These are phyloP conservation scores for Oidiodendron maius DNA, from an alignment of 495 filamentous ascomycete species.

Conservation along the genomic window DNA sequence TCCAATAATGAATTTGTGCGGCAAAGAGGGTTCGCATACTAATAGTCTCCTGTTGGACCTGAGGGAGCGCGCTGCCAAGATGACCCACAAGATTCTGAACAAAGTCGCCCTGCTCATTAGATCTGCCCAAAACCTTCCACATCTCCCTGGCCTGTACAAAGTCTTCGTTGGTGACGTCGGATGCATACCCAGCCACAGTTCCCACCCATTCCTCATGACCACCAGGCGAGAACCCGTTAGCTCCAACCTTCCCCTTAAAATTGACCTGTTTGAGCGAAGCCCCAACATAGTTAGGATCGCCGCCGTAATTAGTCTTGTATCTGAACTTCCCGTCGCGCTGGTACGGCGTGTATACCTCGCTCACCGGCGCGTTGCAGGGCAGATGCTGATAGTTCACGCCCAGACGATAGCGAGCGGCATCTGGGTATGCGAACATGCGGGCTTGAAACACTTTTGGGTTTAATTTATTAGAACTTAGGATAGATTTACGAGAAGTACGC, in stretches of 20 bases:
- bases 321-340: constrained; percentile 36
- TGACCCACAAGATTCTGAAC: constrained; percentile 31
- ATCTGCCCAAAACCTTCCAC: constrained; percentile 31
- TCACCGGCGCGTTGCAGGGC: constrained; percentile 33
- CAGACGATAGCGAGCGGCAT: constrained; percentile 60
- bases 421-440: constrained; percentile 64
- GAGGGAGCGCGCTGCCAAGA: constrained; percentile 20
- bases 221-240: too few relatives aligned
- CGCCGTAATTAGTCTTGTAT: constrained; percentile 35
- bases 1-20: background rate
- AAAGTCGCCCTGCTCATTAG: constrained; percentile 30
- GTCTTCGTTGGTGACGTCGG: constrained; percentile 35
- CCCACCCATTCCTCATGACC: constrained; percentile 25
- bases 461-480: constrained; percentile 19
- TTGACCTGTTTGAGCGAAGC: constrained; percentile 20
- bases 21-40: background rate
- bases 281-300: constrained; percentile 36
- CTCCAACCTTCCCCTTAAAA: background rate
- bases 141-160: constrained; percentile 32
- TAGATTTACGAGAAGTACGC: too few relatives aligned
- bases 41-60: constrained; percentile 8
- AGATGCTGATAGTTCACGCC: constrained; percentile 62
- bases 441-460: constrained; percentile 54
- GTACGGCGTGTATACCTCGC: constrained; percentile 35
- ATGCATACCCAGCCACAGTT: constrained; percentile 22